Evolutionary conservation across 2,329 filamentous ascomycete genomes (phyloP), one percentile per base, ranked within the genome.

Genomic region (Penicillium italicum): DNA sequence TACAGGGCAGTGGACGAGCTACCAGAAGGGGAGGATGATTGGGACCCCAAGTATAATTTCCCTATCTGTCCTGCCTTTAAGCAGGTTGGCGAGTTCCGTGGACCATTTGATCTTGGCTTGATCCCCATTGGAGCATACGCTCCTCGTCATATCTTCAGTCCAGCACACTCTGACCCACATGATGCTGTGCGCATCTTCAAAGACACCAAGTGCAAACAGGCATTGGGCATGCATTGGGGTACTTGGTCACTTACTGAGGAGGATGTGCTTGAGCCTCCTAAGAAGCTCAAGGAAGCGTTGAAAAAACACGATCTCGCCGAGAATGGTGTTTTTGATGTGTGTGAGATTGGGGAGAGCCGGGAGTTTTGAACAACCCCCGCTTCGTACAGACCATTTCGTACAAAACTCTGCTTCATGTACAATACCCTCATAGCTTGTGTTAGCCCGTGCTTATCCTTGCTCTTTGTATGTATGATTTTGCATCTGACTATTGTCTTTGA

Each of bases 111-210:
- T 71, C 82, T 97, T 7, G 93, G 93, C 0, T 76, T 97, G 53
- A 94, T 97, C 61, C 93, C 93, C 37, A 97, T 97, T 63, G 93
- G 93, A 50, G 93, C 92, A 2, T 97, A 97, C 73, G 79, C 84
- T 56, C 75, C 75, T 43, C 70, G 75, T 40, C 81, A 73, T 65
- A 73, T 94, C 59, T 92, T 94, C 79, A 91, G 86, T 44, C 78
- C 85, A 20, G 86, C 95, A 81, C 93, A 97, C 71, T 88, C 89
- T 8, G 89, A 95, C 70, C 93, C 93, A 0, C 86, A 85, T 62
- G 93, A 97, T 70, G 84, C 87, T 0, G 91, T 96, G 36, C 90
- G 94, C 66, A 96, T 97, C 64, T 96, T 96, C 73, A 73, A 79
- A 7, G 92, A 97, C 65, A 95, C 90, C 0, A 82, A 82, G 63